Conservation (phyloP, 768 basidiomycete genomes). For the Boletus vermiculosoides region DNA sequence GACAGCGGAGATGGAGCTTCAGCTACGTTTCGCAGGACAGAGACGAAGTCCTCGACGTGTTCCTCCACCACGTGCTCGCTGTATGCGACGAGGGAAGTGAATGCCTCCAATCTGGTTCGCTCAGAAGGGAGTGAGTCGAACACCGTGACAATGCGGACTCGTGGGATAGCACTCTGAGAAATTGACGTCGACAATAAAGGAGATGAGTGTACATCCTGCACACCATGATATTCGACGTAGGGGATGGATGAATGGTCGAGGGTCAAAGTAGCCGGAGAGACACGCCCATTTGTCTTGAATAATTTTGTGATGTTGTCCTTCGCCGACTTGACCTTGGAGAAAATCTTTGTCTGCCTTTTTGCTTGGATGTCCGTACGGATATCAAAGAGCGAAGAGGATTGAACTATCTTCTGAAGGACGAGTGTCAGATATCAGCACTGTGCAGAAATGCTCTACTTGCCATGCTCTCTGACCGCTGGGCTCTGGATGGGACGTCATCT, state of each 20-base stretch:
- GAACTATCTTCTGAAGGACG: neutral
- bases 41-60: conserved; percentile 3
- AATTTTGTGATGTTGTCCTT: conserved; percentile 5
- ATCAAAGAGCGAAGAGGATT: neutral
- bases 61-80: neutral
- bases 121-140: neutral
- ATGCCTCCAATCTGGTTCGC: neutral
- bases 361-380: neutral
- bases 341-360: neutral
- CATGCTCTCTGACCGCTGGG: neutral
- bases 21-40: neutral
- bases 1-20: neutral
- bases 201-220: neutral
- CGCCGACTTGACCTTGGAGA: conserved; percentile 6
- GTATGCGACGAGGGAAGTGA: neutral
- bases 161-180: neutral
- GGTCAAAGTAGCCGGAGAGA: neutral
- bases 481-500: neutral
- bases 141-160: neutral
- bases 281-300: conserved; percentile 1
- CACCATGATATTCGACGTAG: too few relatives aligned
- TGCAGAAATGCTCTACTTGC: neutral
- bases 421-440: neutral
- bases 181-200: neutral
- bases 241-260: neutral